Evolutionary conservation across 331 rosid genomes (phyloP), one percentile per base, ranked within the genome.

Genomic region (Telfairia occidentalis): DNA sequence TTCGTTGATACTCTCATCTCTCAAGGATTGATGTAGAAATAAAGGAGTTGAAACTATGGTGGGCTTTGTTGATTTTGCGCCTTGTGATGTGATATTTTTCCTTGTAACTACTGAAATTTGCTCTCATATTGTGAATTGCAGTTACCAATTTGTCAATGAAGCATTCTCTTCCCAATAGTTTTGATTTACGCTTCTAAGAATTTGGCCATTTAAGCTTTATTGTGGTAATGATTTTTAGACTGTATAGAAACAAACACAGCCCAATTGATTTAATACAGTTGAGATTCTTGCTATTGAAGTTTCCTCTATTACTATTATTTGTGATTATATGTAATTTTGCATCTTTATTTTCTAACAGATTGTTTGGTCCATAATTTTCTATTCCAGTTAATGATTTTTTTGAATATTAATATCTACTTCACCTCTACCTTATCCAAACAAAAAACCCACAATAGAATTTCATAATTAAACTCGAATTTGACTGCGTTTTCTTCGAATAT

Each of bases 31-130:
- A 28, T 46, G 42, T 45, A 46, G 75, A 70, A 70, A 70, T 45
- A 61, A 60, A 35, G 57, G 5, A 70, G 75, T 16, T 28, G 28
- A 70, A 46, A 29, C 57, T 45, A 70, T 43, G 75, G 38, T 70
- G 75, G 35, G 15, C 15, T 70, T 70, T 70, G 38, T 18, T 70
- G 35, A 15, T 70, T 70, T 45, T 70, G 57, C 23, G 2, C 53
- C 32, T 13, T 21, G 35, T 67, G 34, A 11, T 70, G 23, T 45
- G 57, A 45, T 26, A 18, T 26, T 66, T 66, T 23, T 40, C 3
- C 28, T 45, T 45, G 75, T 70, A 26, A 26, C 40, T 70, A 58
- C 75, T 28, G 75, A 28, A 46, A 46, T 45, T 26, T 70, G 75
- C 26, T 28, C 72, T 5, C 53, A 23, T 23, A 45, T 70, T 28